Conservation (phyloP, 139 green algal genomes). For the Pseudopediastrum boryanum region DNA sequence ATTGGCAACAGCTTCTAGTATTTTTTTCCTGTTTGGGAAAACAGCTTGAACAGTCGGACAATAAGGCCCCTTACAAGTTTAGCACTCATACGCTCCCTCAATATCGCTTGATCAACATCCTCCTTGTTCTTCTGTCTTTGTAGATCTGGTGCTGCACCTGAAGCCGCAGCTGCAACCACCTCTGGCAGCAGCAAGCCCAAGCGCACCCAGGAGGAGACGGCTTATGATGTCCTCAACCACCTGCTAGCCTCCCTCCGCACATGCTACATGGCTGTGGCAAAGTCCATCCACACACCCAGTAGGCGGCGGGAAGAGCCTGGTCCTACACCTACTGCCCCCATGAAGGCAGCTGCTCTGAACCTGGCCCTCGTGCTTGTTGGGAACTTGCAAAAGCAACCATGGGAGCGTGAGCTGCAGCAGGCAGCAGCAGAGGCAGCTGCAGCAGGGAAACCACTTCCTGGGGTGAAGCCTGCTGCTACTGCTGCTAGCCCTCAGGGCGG, state of each 20-base stretch:
- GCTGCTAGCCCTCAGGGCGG: not conserved
- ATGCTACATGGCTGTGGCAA: slow-evolving; percentile 77
- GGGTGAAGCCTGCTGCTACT: not conserved
- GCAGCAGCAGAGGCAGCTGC: slow-evolving; percentile 4
- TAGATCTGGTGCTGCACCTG: slow-evolving; percentile 9
- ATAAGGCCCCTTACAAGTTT: too few relatives aligned
- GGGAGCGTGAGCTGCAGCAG: not conserved
- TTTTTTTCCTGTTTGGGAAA: too few relatives aligned
- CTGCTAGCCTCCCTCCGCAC: slow-evolving; percentile 66
- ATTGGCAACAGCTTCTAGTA: too few relatives aligned
- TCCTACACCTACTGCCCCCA: slow-evolving; percentile 49
- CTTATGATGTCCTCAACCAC: slow-evolving; percentile 76
- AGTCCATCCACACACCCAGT: slow-evolving; percentile 80
- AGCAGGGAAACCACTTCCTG: slow-evolving; percentile 16
- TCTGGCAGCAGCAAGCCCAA: slow-evolving; percentile 37
- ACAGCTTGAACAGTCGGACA: too few relatives aligned
- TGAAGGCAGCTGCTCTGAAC: slow-evolving; percentile 63
- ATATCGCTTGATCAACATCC: too few relatives aligned
- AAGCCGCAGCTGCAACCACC: not conserved
- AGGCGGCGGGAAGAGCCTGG: slow-evolving; percentile 62
- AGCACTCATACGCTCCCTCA: too few relatives aligned
- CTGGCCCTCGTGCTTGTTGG: slow-evolving; percentile 73
- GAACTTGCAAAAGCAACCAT: slow-evolving; percentile 56
- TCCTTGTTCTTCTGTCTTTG: too few relatives aligned
- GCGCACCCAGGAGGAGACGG: slow-evolving; percentile 69